Evolutionary conservation across 2,329 filamentous ascomycete genomes (phyloP).

Genomic region (Fusarium sp.): DNA sequence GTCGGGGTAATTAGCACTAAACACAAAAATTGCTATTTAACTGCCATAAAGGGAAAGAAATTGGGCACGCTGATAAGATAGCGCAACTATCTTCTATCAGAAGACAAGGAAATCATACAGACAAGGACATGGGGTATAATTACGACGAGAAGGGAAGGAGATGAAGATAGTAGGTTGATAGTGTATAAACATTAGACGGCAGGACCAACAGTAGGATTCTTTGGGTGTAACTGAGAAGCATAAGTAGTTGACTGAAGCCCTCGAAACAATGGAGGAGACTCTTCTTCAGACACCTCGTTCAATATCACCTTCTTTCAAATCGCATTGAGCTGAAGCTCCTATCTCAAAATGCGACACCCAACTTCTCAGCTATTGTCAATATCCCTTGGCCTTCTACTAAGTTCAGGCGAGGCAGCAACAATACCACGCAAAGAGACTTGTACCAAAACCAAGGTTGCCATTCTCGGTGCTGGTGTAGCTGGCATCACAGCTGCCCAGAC

Average conservation of each 20-base stretch:
- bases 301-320: neutral
- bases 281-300: neutral
- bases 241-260: neutral
- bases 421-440: conserved; percentile 36
- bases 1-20: neutral
- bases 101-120: too few relatives aligned
- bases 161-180: neutral
- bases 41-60: conserved; percentile 11
- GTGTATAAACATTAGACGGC: neutral
- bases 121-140: neutral
- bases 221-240: neutral
- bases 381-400: conserved; percentile 8
- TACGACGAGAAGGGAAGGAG: neutral
- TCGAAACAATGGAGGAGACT: neutral
- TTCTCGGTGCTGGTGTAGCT: conserved; percentile 67
- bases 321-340: neutral
- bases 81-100: neutral
- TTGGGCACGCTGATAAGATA: neutral
- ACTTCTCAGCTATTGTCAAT: conserved; percentile 7
- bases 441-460: conserved; percentile 47
- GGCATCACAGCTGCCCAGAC: conserved; percentile 74
- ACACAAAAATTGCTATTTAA: conserved; percentile 8
- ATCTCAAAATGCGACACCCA: conserved; percentile 4
- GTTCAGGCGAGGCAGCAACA: conserved; percentile 15
- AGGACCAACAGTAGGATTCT: neutral